Evolutionary conservation across 441 rosid species (phyloP).

Genomic region (Aleurites moluccanus): DNA sequence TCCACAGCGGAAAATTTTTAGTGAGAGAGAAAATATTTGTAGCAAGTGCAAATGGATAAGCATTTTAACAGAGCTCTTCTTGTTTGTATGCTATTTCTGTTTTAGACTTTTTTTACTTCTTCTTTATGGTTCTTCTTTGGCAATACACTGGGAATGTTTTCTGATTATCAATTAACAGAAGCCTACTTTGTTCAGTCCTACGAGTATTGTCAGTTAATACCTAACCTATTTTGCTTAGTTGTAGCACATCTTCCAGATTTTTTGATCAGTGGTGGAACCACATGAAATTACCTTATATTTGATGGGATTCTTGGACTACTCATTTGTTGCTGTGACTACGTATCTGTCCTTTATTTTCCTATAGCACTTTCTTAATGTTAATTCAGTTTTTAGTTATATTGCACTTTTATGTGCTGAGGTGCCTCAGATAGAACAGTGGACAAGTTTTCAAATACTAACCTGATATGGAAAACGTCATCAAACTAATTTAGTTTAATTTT

Average conservation of each 20-base stretch:
- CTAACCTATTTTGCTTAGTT: not conserved
- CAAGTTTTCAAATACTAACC: conserved; percentile 14
- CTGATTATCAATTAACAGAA: not conserved
- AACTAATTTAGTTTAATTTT: conserved; percentile 26
- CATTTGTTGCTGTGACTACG: not conserved
- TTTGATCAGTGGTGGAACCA: not conserved
- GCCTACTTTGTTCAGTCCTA: not conserved
- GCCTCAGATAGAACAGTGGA: not conserved
- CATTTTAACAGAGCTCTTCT: not conserved
- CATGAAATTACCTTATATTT: too few relatives aligned
- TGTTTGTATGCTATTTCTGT: not conserved
- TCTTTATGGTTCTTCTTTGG: not conserved
- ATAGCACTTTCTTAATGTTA: not conserved
- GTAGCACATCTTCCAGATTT: not conserved
- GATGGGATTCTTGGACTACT: not conserved
- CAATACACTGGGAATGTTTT: not conserved
- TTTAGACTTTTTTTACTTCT: not conserved
- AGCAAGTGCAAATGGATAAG: not conserved
- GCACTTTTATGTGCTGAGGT: not conserved
- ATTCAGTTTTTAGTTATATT: conserved; percentile 7
- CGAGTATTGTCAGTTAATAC: not conserved
- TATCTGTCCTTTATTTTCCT: not conserved
- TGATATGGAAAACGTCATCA: conserved; percentile 23
- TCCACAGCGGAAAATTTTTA: not conserved
- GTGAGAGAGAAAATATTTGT: not conserved